phyloP scores from a whole-genome alignment of 1,284 basidiomycete genomes.

The Prillingera fragicola region DNA sequence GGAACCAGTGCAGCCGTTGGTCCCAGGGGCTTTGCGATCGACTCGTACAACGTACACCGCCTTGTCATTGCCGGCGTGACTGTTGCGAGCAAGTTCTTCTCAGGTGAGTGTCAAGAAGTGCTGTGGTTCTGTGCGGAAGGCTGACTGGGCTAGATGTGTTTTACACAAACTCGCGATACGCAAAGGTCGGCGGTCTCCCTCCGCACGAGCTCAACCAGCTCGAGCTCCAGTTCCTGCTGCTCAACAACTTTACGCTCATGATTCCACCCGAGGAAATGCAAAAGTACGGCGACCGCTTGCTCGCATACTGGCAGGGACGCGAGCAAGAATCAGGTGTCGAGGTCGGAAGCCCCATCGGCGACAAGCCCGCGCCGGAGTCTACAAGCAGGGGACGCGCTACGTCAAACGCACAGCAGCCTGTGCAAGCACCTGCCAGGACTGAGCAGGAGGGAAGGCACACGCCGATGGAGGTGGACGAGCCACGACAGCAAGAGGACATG shows the following conservation, averaged over 20 bases:
- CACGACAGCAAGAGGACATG: background rate
- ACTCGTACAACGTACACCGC: constrained; percentile 93
- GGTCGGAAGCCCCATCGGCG: too few relatives aligned
- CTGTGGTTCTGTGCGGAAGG: background rate
- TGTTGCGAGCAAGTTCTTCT: constrained; percentile 97
- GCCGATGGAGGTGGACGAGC: background rate
- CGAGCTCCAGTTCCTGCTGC: constrained; percentile 90
- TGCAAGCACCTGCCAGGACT: background rate
- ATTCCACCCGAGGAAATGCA: constrained; percentile 90
- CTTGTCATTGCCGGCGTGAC: constrained; percentile 96
- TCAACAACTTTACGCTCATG: constrained; percentile 90
- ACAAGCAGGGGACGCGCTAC: constrained; percentile 5
- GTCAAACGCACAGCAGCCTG: constrained; percentile 1
- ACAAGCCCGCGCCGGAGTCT: constrained; percentile 2
- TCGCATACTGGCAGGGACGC: constrained; percentile 50
- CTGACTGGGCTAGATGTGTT: constrained; percentile 66
- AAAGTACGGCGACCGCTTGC: constrained; percentile 82
- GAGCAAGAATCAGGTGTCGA: constrained; percentile 19
- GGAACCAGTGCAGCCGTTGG: constrained; percentile 24
- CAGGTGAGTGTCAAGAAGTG: constrained; percentile 48
- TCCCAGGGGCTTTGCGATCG: constrained; percentile 75
- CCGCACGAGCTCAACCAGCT: constrained; percentile 92
- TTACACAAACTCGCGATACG: constrained; percentile 98
- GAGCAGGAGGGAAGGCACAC: background rate
- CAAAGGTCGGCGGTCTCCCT: constrained; percentile 94